Conservation (phyloP, 2,329 filamentous ascomycete species). For the Xylaria sp. region DNA sequence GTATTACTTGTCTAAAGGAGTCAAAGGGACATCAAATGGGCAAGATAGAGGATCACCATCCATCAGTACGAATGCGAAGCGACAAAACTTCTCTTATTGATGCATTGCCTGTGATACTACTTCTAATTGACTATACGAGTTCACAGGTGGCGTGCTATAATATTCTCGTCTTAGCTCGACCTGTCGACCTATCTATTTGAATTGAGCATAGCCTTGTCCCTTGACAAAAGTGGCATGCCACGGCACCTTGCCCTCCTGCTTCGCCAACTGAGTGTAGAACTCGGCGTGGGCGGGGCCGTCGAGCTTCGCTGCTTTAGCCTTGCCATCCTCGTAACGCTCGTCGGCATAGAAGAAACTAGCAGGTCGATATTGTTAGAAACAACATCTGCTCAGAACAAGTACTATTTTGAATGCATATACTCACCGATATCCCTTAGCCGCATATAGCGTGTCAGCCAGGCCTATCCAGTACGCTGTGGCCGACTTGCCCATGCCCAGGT, state of each 20-base stretch:
- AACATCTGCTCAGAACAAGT: not conserved
- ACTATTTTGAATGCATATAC: constrained; percentile 12
- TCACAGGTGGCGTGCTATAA: too few species aligned
- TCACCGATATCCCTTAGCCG: constrained; percentile 48
- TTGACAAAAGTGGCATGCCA: constrained; percentile 28
- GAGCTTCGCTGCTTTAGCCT: constrained; percentile 40
- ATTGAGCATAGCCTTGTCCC: constrained; percentile 25
- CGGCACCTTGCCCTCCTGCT: constrained; percentile 22
- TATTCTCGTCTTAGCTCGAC: not conserved
- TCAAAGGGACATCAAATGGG: too few species aligned
- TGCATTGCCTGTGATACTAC: not conserved
- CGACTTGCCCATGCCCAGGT: constrained; percentile 54
- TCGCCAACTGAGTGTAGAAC: constrained; percentile 24
- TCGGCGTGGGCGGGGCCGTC: constrained; percentile 42
- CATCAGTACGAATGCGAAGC: not conserved
- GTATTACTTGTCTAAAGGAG: constrained; percentile 45
- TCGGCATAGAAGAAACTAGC: constrained; percentile 53
- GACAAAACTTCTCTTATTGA: not conserved
- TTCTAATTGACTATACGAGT: not conserved
- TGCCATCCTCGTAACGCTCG: constrained; percentile 49
- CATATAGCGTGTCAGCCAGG: constrained; percentile 47
- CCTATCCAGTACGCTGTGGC: constrained; percentile 53
- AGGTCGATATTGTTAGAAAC: not conserved
- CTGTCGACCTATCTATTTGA: not conserved
- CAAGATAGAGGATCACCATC: not conserved